A percentile compares a stretch with the other conserved stretches of the same genome.
These are phyloP conservation scores for Aquilaria yunnanensis DNA, from an alignment of 345 rosid genomes.

Conservation along the genomic window DNA sequence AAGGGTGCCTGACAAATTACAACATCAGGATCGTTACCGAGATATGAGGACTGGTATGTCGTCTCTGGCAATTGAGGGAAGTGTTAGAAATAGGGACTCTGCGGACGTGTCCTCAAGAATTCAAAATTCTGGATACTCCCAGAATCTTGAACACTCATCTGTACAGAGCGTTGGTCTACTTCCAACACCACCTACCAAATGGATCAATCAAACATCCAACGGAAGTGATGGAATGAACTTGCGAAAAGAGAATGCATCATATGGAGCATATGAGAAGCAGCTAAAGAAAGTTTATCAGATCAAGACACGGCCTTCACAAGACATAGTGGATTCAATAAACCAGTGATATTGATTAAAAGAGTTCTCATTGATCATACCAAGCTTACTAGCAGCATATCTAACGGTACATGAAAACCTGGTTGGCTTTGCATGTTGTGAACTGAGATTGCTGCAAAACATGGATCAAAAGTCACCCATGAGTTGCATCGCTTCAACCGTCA, in stretches of 20 bases:
- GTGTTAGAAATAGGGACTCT: slow-evolving; percentile 27
- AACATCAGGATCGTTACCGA: slow-evolving; percentile 36
- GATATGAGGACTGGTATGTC: slow-evolving; percentile 48
- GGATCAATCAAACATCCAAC: slow-evolving; percentile 37
- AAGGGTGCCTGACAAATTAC: slow-evolving; percentile 38
- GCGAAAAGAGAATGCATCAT: slow-evolving; percentile 29
- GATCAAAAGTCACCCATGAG: too few relatives aligned
- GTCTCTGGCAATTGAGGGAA: slow-evolving; percentile 46
- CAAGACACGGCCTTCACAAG: slow-evolving; percentile 32
- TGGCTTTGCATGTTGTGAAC: too few relatives aligned
- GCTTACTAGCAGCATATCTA: background rate
- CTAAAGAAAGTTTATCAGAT: slow-evolving; percentile 53
- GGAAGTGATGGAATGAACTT: slow-evolving; percentile 28
- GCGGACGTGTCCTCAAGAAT: slow-evolving; percentile 15
- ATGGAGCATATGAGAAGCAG: slow-evolving; percentile 41
- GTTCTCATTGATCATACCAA: background rate
- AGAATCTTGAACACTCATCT: slow-evolving; percentile 24
- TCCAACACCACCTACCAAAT: slow-evolving; percentile 63
- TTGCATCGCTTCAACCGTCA: too few relatives aligned
- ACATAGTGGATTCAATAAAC: slow-evolving; percentile 21
- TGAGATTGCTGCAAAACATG: too few relatives aligned
- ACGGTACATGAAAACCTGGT: background rate
- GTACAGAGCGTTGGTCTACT: slow-evolving; percentile 31
- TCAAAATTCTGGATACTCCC: slow-evolving; percentile 25
- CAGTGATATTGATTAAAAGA: background rate